Percentiles rank a stretch among this genome's conserved stretches.
These are phyloP conservation scores for Iris macrosiphon DNA, from an alignment of 106 monocot species.

Conservation along the genomic window DNA sequence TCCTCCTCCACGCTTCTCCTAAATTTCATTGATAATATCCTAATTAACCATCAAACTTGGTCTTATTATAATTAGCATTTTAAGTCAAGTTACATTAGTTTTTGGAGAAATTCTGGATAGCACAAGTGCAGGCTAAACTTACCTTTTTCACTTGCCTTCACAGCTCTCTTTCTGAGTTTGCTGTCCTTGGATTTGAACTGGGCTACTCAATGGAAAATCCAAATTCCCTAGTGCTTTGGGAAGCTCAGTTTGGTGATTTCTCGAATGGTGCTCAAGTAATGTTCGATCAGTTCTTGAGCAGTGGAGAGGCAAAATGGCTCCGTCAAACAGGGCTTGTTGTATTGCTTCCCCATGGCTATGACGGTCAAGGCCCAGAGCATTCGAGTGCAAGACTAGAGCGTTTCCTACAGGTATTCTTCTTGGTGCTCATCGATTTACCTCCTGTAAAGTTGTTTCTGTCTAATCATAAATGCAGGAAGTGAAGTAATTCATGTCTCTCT, in stretches of 20 bases:
- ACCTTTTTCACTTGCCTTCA: not conserved
- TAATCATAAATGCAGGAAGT: not conserved
- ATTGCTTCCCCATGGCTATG: conserved; percentile 89
- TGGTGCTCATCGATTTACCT: not conserved
- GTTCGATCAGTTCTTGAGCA: conserved; percentile 90
- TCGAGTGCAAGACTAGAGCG: conserved; percentile 74
- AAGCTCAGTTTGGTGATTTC: conserved; percentile 94
- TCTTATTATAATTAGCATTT: no score
- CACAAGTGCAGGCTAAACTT: not conserved
- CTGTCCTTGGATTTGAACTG: conserved; percentile 81
- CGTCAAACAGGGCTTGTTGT: conserved; percentile 77
- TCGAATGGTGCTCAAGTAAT: conserved; percentile 95
- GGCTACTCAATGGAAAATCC: conserved; percentile 97
- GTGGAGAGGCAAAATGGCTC: conserved; percentile 87
- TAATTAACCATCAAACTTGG: no score
- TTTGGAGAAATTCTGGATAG: no score
- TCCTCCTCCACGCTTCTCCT: no score
- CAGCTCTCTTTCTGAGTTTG: conserved; percentile 93
- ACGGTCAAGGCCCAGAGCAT: conserved; percentile 94
- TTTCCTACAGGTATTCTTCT: conserved; percentile 63
- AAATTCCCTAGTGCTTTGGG: conserved; percentile 84
- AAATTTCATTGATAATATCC: no score
- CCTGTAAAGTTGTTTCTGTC: not conserved
- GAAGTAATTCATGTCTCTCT: no score
- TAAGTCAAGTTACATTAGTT: no score